These are phyloP conservation scores for Citrullus amarus DNA, from an alignment of 306 rosid species.

Conservation along the genomic window DNA sequence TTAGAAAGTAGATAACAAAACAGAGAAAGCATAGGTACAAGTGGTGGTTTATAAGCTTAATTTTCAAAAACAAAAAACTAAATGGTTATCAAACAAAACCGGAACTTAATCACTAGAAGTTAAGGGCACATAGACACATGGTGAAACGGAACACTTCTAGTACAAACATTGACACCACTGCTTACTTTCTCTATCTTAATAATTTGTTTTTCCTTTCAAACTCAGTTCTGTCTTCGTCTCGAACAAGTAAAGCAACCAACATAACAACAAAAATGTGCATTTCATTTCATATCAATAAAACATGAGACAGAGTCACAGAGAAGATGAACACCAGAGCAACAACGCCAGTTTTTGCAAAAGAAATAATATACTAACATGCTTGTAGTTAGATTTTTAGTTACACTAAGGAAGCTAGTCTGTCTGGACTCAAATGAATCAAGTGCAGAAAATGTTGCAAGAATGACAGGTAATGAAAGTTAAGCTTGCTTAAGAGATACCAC, in stretches of 20 bases:
- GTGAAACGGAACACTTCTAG: neutral
- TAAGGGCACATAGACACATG: neutral
- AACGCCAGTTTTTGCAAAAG: conserved; percentile 9
- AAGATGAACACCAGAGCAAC: conserved; percentile 6
- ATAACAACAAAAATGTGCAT: conserved; percentile 12
- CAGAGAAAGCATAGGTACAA: no score
- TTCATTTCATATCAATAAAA: conserved; percentile 12
- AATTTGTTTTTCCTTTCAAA: neutral
- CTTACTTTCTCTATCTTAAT: neutral
- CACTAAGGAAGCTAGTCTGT: conserved; percentile 15
- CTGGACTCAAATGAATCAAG: conserved; percentile 17
- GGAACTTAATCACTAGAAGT: neutral
- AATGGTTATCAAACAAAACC: no score
- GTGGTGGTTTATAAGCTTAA: no score
- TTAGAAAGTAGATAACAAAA: no score
- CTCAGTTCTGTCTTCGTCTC: neutral
- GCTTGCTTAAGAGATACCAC: conserved; percentile 24
- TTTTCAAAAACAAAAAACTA: no score
- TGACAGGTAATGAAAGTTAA: conserved; percentile 21
- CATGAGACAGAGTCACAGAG: neutral
- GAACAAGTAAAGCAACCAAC: conserved; percentile 8
- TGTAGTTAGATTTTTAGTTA: conserved; percentile 18
- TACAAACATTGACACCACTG: neutral
- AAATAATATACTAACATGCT: conserved; percentile 12
- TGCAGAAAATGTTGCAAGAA: conserved; percentile 22